Evolutionary conservation across 495 filamentous ascomycete genomes (phyloP).

Genomic region (Neurospora pannonica): DNA sequence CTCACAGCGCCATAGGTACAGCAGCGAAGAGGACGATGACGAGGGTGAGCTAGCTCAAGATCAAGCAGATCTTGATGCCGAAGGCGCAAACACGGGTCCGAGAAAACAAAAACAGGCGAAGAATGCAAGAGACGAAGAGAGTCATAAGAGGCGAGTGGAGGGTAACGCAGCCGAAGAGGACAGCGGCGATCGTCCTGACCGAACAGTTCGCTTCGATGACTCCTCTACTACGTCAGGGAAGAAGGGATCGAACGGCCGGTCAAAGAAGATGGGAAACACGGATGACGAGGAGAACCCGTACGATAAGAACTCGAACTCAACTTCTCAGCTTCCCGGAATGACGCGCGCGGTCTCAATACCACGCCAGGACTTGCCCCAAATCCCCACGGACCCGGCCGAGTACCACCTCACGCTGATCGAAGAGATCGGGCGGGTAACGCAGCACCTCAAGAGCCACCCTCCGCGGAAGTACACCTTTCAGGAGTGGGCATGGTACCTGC

Average conservation of each 20-base stretch:
- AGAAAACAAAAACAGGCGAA: constrained; percentile 1
- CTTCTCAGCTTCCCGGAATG: constrained; percentile 5
- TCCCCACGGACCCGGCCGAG: constrained; percentile 35
- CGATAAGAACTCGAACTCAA: not conserved
- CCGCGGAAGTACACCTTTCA: constrained; percentile 64
- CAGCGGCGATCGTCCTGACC: not conserved
- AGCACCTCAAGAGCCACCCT: constrained; percentile 49
- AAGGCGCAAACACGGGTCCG: constrained; percentile 3
- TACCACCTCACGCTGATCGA: constrained; percentile 59
- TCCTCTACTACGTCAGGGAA: not conserved
- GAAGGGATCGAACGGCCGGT: not conserved
- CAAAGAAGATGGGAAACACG: not conserved
- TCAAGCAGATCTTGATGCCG: constrained; percentile 10
- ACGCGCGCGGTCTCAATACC: constrained; percentile 20
- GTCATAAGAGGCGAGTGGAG: not conserved
- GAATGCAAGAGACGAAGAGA: constrained; percentile 15
- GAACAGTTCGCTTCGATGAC: not conserved
- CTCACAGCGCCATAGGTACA: constrained; percentile 10
- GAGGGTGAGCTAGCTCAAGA: constrained; percentile 9
- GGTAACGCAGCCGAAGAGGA: constrained; percentile 9
- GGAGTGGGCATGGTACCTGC: constrained; percentile 76
- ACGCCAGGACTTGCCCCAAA: constrained; percentile 14
- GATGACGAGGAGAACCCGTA: not conserved
- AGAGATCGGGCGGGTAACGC: constrained; percentile 58
- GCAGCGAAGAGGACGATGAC: constrained; percentile 10